Evolutionary conservation across 163 green algal species (phyloP).

Genomic region (Scenedesmus sp.): DNA sequence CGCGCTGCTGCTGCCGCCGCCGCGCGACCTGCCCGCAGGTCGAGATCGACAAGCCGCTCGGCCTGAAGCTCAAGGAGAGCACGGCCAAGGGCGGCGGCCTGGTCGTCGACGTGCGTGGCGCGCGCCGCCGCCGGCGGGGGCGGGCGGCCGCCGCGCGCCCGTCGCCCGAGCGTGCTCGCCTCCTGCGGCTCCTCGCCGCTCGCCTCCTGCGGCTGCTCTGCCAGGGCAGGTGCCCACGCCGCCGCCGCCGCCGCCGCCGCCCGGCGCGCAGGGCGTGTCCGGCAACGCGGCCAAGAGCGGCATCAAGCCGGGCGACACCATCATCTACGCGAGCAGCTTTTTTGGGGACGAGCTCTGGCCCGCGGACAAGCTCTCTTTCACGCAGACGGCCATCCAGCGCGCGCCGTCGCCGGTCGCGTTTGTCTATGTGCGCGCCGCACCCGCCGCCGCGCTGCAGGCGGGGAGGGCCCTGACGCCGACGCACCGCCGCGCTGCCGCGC

Average conservation of each 20-base stretch:
- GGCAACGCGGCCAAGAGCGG: slow-evolving; percentile 92
- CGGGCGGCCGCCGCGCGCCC: too few species aligned
- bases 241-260: too few species aligned
- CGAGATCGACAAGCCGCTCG: slow-evolving; percentile 96
- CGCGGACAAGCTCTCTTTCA: slow-evolving; percentile 82
- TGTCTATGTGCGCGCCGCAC: slow-evolving; percentile 61
- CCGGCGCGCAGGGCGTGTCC: slow-evolving; percentile 61
- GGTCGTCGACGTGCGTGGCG: slow-evolving; percentile 78
- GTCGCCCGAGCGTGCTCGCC: too few species aligned
- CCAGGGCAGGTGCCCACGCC: too few species aligned
- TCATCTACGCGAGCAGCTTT: slow-evolving; percentile 96
- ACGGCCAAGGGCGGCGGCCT: slow-evolving; percentile 79
- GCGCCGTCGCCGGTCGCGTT: slow-evolving; percentile 84
- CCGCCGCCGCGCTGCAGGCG: neutral
- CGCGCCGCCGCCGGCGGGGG: too few species aligned
- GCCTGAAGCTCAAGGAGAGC: slow-evolving; percentile 83
- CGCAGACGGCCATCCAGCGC: slow-evolving; percentile 50
- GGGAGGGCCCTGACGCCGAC: neutral
- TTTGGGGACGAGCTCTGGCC: slow-evolving; percentile 98
- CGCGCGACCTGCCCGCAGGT: slow-evolving; percentile 59
- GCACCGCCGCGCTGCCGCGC: too few species aligned
- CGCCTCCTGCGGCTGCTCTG: too few species aligned
- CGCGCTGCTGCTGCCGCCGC: neutral
- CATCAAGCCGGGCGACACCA: slow-evolving; percentile 90
- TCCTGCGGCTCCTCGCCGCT: too few species aligned